phyloP scores from a whole-genome alignment of 495 filamentous ascomycete species.

The Penicillium herquei region DNA sequence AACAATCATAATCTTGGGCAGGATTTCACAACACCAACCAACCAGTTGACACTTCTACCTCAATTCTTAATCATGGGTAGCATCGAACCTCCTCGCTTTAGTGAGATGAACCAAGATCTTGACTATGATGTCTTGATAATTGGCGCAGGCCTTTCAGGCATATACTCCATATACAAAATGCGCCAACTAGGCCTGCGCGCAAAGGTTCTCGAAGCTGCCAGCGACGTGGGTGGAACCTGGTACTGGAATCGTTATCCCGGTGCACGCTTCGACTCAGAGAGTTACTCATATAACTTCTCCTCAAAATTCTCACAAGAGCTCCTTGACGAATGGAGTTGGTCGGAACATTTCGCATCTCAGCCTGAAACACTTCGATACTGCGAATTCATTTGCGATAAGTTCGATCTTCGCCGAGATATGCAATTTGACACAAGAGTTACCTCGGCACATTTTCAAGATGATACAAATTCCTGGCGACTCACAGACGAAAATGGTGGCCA shows the following conservation, averaged over 20 bases:
- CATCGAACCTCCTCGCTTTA: not conserved
- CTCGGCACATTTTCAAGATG: slow-evolving; percentile 23
- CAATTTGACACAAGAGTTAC: slow-evolving; percentile 25
- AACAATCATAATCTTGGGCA: no score
- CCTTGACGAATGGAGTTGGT: slow-evolving; percentile 42
- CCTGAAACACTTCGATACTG: slow-evolving; percentile 30
- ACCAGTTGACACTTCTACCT: not conserved
- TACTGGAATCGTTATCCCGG: slow-evolving; percentile 52
- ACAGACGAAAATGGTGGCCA: slow-evolving; percentile 15
- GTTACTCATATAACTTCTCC: slow-evolving; percentile 42
- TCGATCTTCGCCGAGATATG: slow-evolving; percentile 26
- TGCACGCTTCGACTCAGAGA: slow-evolving; percentile 46
- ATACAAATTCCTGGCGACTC: slow-evolving; percentile 13
- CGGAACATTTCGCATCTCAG: slow-evolving; percentile 42
- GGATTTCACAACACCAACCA: no score
- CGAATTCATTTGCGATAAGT: slow-evolving; percentile 24
- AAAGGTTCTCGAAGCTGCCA: slow-evolving; percentile 45
- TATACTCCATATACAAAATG: slow-evolving; percentile 27
- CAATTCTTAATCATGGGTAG: not conserved
- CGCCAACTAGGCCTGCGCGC: slow-evolving; percentile 22
- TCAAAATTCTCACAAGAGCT: slow-evolving; percentile 45
- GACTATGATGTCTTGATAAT: slow-evolving; percentile 53
- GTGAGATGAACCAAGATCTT: not conserved
- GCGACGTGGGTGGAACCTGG: slow-evolving; percentile 50
- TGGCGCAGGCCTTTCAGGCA: slow-evolving; percentile 46